phyloP scores from a whole-genome alignment of 2,329 filamentous ascomycete genomes.

The Colletotrichum sp. region DNA sequence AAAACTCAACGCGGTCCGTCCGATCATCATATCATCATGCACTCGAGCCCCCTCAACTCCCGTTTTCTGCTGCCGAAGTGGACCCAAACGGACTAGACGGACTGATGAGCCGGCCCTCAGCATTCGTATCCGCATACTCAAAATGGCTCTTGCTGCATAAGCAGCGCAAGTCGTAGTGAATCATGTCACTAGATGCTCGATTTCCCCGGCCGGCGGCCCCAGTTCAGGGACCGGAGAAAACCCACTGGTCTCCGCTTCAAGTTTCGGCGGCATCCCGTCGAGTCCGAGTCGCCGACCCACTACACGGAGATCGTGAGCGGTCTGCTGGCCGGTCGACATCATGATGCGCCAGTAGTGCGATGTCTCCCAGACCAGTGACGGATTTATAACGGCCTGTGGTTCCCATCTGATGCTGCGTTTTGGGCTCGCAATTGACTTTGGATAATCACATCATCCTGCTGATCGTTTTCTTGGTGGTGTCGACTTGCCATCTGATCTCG shows the following conservation, averaged over 20 bases:
- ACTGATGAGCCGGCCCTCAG: background rate
- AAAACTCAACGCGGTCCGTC: background rate
- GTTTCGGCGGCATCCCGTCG: constrained; percentile 5
- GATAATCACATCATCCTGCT: background rate
- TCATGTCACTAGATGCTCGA: background rate
- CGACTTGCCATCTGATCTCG: background rate
- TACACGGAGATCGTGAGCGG: background rate
- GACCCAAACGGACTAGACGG: background rate
- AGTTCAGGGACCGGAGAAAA: background rate
- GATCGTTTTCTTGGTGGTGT: background rate
- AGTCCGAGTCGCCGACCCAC: constrained; percentile 10
- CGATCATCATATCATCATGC: background rate
- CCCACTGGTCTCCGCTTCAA: background rate
- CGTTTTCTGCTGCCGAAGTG: background rate
- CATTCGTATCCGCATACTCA: background rate
- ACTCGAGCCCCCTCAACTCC: background rate
- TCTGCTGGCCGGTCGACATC: background rate
- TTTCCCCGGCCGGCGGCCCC: background rate
- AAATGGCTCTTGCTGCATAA: background rate
- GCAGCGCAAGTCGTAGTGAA: background rate
- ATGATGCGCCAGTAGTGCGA: background rate
- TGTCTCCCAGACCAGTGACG: background rate
- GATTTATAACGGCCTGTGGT: background rate
- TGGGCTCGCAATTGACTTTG: background rate
- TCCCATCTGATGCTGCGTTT: background rate